Evolutionary conservation across 495 filamentous ascomycete species (phyloP).

Genomic region (Saxophila tyrrhenica): DNA sequence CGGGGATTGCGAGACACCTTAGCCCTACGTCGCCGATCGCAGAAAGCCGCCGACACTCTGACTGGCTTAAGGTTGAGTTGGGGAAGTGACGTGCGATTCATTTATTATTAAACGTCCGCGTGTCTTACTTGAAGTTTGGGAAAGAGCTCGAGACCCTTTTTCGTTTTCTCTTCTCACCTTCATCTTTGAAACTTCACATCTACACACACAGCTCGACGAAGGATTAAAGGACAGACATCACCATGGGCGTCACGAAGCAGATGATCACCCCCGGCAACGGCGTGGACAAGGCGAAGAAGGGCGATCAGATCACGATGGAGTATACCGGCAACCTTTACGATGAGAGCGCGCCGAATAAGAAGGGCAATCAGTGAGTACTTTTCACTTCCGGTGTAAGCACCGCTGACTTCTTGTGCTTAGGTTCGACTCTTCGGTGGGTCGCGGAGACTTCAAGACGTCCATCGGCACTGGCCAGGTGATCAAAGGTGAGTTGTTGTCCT

Average conservation of each 20-base stretch:
- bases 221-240: too few species aligned
- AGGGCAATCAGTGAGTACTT: constrained; percentile 40
- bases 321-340: constrained; percentile 79
- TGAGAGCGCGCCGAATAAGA: constrained; percentile 26
- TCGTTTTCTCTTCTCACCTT: neutral
- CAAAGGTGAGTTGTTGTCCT: constrained; percentile 43
- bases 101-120: too few species aligned
- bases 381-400: neutral
- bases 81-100: too few species aligned
- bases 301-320: constrained; percentile 63
- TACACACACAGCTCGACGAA: too few species aligned
- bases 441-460: constrained; percentile 49
- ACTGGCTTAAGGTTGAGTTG: too few species aligned
- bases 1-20: too few species aligned
- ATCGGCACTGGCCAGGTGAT: constrained; percentile 75
- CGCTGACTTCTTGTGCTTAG: constrained; percentile 31
- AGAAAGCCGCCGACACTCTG: too few species aligned
- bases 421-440: constrained; percentile 66
- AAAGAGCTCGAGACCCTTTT: too few species aligned
- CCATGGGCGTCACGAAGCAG: constrained; percentile 48
- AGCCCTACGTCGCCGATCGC: too few species aligned
- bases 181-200: too few species aligned
- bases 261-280: constrained; percentile 40
- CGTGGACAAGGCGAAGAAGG: constrained; percentile 43
- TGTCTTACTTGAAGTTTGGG: too few species aligned